Conservation (phyloP, 2,329 filamentous ascomycete species). For the Paecilomyces fulvus region DNA sequence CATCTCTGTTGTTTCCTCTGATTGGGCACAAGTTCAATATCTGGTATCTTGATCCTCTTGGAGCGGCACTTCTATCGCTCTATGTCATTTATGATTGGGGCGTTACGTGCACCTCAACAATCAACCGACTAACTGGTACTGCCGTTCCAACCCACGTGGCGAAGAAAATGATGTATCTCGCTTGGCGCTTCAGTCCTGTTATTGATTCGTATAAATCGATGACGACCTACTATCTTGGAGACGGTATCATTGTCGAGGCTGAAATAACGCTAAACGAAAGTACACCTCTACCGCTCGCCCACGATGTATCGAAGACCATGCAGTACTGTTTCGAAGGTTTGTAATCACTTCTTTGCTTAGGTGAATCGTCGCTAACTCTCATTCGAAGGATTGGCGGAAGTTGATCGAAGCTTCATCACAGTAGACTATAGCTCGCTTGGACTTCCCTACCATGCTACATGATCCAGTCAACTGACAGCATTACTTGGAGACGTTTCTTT, state of each 20-base stretch:
- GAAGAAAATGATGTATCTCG: background rate
- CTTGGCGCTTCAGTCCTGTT: background rate
- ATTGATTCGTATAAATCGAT: conserved; percentile 1
- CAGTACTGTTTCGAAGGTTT: background rate
- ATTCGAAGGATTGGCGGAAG: background rate
- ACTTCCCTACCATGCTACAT: background rate
- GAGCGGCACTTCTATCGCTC: background rate
- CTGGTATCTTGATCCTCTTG: background rate
- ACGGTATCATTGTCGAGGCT: background rate
- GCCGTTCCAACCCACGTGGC: background rate
- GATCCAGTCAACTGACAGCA: background rate
- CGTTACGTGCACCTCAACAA: background rate
- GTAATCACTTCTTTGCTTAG: background rate
- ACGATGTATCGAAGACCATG: background rate
- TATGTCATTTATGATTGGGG: background rate
- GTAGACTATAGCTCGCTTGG: background rate
- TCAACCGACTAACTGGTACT: background rate
- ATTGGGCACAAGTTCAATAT: background rate
- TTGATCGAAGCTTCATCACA: background rate
- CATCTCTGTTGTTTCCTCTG: background rate
- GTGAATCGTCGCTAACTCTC: background rate
- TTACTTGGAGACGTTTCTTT: background rate
- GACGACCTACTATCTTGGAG: background rate
- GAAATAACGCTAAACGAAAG: background rate
- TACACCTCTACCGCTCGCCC: background rate